Evolutionary conservation across 2,329 filamentous ascomycete species (phyloP).

Genomic region (Neoarthrinium moseri): DNA sequence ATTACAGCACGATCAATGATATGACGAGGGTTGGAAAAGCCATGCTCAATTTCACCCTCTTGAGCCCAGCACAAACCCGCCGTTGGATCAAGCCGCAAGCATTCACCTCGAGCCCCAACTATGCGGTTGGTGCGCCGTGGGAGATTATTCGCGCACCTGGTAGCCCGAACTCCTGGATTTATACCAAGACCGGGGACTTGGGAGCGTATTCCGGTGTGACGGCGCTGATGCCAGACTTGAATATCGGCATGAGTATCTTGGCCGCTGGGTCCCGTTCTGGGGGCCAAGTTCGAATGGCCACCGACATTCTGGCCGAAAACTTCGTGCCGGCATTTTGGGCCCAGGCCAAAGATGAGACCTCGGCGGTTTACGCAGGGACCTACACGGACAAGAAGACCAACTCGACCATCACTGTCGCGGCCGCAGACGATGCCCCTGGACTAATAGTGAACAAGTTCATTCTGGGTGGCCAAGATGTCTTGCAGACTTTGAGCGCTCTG

Average conservation of each 20-base stretch:
- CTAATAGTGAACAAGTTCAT: not conserved
- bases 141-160: constrained; percentile 1
- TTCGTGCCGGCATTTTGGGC: constrained; percentile 1
- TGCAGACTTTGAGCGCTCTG: not conserved
- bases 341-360: not conserved
- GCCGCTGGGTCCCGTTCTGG: not conserved
- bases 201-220: not conserved
- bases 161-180: not conserved
- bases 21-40: not conserved
- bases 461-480: not conserved
- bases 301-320: not conserved
- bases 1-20: not conserved
- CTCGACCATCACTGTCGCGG: not conserved
- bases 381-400: not conserved
- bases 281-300: not conserved
- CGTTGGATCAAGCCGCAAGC: not conserved
- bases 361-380: not conserved
- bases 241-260: not conserved
- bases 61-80: not conserved
- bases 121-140: not conserved
- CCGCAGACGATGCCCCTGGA: not conserved
- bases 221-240: not conserved
- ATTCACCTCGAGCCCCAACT: not conserved
- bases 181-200: constrained; percentile 3
- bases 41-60: not conserved